Conservation (phyloP, 164 flowering plant genomes). For the Litsea cubeba region DNA sequence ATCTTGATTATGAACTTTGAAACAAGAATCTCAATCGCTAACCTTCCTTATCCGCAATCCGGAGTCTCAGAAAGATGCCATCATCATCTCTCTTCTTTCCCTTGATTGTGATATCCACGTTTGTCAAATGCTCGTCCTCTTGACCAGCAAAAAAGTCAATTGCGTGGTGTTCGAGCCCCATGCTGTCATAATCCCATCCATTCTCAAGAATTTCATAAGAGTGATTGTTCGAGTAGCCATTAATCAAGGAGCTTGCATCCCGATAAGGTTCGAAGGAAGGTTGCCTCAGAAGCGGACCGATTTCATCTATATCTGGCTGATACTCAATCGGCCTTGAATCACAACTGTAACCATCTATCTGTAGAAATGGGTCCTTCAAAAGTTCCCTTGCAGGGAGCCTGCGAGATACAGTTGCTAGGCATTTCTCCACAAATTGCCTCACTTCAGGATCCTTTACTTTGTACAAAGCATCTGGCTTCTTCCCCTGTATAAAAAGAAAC, state of each 20-base stretch:
- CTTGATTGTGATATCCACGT: constrained; percentile 60
- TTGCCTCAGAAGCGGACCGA: constrained; percentile 32
- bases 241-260: constrained; percentile 22
- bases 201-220: constrained; percentile 29
- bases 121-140: constrained; percentile 51
- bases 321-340: constrained; percentile 38
- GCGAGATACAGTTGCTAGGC: constrained; percentile 64
- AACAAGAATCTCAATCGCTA: constrained; percentile 1
- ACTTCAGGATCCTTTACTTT: constrained; percentile 84
- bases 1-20: not conserved
- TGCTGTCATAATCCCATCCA: constrained; percentile 33
- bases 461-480: constrained; percentile 75
- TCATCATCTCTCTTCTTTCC: constrained; percentile 67
- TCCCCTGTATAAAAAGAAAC: constrained; percentile 47
- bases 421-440: constrained; percentile 76
- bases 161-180: constrained; percentile 33
- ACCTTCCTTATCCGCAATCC: constrained; percentile 87
- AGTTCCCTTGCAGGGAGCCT: constrained; percentile 87
- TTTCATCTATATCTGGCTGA: constrained; percentile 28
- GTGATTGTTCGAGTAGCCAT: constrained; percentile 30
- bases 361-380: constrained; percentile 84
- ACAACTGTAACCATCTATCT: constrained; percentile 43
- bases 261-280: constrained; percentile 23
- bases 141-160: constrained; percentile 51
- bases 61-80: constrained; percentile 68